Evolutionary conservation across 2,329 filamentous ascomycete species (phyloP).

Genomic region (Cladobotryum protrusum): DNA sequence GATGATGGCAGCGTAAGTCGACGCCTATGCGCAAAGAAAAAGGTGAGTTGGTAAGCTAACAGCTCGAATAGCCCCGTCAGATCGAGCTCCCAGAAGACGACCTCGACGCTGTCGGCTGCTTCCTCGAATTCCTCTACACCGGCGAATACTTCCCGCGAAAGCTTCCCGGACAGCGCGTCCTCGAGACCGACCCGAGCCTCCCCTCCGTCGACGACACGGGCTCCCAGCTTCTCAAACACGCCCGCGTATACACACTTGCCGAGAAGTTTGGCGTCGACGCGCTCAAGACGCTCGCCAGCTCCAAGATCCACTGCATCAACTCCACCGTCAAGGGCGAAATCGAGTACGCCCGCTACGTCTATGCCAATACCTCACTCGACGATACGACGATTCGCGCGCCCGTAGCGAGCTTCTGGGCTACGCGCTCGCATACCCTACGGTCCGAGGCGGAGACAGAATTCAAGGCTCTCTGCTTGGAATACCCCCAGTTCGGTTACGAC

Average conservation of each 20-base stretch:
- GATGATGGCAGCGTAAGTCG: conserved; percentile 53
- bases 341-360: conserved; percentile 84
- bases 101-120: conserved; percentile 30
- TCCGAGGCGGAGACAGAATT: conserved; percentile 85
- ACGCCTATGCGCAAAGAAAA: neutral
- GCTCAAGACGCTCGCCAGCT: conserved; percentile 71
- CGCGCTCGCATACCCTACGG: conserved; percentile 69
- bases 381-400: conserved; percentile 72
- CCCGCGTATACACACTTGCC: conserved; percentile 81
- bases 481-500: conserved; percentile 88
- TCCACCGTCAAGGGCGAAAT: conserved; percentile 87
- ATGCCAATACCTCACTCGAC: conserved; percentile 64
- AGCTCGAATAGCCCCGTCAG: conserved; percentile 45
- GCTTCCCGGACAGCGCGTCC: conserved; percentile 53
- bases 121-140: conserved; percentile 37
- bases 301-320: conserved; percentile 88
- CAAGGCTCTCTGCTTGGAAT: conserved; percentile 76
- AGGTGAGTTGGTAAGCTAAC: neutral
- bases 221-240: conserved; percentile 79
- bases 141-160: conserved; percentile 65
- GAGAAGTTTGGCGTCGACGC: conserved; percentile 64
- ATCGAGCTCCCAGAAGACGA: conserved; percentile 53
- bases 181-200: conserved; percentile 62
- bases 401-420: conserved; percentile 87
- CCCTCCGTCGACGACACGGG: conserved; percentile 70